phyloP scores from a whole-genome alignment of 2,329 filamentous ascomycete species.

The Fonsecaea multimorphosa region DNA sequence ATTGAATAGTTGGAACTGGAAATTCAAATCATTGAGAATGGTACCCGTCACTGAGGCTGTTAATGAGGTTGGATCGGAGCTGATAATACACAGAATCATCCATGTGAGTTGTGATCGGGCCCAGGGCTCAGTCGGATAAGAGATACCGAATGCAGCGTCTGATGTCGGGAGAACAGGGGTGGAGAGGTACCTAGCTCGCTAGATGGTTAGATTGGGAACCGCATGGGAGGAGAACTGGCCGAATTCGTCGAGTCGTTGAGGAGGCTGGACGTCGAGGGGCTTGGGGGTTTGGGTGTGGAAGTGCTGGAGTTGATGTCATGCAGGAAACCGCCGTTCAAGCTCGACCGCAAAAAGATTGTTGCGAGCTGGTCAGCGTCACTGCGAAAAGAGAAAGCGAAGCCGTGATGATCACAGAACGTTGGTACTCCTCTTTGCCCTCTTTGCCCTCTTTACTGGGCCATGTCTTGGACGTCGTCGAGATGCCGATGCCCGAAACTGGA shows the following conservation, averaged over 20 bases:
- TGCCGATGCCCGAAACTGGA: not conserved
- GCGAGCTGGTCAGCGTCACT: not conserved
- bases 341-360: not conserved
- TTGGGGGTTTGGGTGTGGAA: not conserved
- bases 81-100: not conserved
- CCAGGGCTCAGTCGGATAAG: not conserved
- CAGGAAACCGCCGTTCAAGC: not conserved
- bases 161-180: not conserved
- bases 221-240: not conserved
- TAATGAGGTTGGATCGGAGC: not conserved
- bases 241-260: not conserved
- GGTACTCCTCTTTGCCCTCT: not conserved
- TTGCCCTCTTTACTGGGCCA: not conserved
- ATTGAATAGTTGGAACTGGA: not conserved
- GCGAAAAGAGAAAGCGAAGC: not conserved
- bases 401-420: not conserved
- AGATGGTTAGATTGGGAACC: not conserved
- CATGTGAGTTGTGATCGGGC: not conserved
- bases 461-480: not conserved
- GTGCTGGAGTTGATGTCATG: not conserved
- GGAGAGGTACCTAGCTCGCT: no score
- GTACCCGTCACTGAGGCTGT: not conserved
- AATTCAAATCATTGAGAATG: not conserved
- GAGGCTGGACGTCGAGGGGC: not conserved
- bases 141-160: constrained; percentile 1